phyloP scores from a whole-genome alignment of 1,284 basidiomycete species.

The Boletellus deceptivus region DNA sequence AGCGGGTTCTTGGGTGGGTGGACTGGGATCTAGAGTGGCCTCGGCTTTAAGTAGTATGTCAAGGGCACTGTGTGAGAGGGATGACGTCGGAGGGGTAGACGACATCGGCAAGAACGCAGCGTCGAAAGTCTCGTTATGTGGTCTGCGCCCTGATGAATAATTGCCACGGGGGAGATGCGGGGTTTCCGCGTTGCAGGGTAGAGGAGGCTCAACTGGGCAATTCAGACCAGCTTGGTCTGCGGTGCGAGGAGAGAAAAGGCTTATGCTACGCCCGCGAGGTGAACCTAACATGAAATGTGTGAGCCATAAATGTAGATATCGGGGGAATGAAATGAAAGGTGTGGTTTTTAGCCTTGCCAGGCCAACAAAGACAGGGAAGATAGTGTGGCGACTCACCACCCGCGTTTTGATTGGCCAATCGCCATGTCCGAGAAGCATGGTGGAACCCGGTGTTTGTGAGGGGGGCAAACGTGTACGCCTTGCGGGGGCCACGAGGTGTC shows the following conservation, averaged over 20 bases:
- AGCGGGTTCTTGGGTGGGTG: constrained; percentile 15
- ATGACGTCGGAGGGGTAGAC: constrained; percentile 31
- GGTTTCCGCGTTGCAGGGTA: constrained; percentile 35
- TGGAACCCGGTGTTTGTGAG: constrained; percentile 35
- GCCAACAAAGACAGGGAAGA: constrained; percentile 7
- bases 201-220: constrained; percentile 17
- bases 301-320: constrained; percentile 16
- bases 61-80: constrained; percentile 30
- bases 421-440: constrained; percentile 24
- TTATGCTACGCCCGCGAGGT: constrained; percentile 35
- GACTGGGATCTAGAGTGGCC: constrained; percentile 16
- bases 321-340: constrained; percentile 17
- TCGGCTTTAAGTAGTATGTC: constrained; percentile 35
- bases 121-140: constrained; percentile 25
- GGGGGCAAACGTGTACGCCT: constrained; percentile 33
- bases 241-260: constrained; percentile 33
- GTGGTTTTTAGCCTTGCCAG: constrained; percentile 19
- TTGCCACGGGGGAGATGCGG: constrained; percentile 29
- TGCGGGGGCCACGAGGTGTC: constrained; percentile 31
- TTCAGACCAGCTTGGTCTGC: constrained; percentile 23
- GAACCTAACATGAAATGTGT: constrained; percentile 27
- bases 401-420: constrained; percentile 25
- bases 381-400: constrained; percentile 28
- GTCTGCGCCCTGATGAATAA: constrained; percentile 20
- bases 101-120: constrained; percentile 23